Conservation (phyloP, 148 eudicot species). For the Camellia granthamiana region DNA sequence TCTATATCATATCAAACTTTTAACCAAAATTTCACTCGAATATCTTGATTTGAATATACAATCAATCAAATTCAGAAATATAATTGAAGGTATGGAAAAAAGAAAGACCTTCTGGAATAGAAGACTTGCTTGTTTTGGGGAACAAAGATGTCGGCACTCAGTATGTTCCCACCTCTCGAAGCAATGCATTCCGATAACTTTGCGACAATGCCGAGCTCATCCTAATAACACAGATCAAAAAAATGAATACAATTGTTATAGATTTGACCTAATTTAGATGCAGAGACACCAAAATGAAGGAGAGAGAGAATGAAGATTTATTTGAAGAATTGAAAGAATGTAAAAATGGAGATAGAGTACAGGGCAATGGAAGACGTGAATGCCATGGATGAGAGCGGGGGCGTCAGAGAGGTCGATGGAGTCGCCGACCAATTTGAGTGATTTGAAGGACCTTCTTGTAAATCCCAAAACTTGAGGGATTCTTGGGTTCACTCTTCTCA, state of each 20-base stretch:
- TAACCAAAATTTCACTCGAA: no score
- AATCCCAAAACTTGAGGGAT: conserved; percentile 26
- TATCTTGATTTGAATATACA: no score
- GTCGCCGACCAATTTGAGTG: conserved; percentile 36
- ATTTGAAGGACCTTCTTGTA: conserved; percentile 46
- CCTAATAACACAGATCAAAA: conserved; percentile 32
- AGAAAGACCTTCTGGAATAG: conserved; percentile 77
- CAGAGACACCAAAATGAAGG: neutral
- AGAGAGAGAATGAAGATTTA: neutral
- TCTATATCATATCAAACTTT: no score
- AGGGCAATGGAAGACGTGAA: conserved; percentile 88
- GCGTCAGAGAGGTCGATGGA: conserved; percentile 36
- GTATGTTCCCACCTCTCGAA: conserved; percentile 82
- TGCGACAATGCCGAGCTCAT: conserved; percentile 82
- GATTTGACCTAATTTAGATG: conserved; percentile 8
- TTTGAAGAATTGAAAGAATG: neutral
- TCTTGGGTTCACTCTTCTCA: conserved; percentile 34
- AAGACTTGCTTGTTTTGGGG: conserved; percentile 74
- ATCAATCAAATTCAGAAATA: neutral
- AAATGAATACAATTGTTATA: neutral
- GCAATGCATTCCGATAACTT: conserved; percentile 83
- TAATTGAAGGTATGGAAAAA: neutral
- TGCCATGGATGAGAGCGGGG: conserved; percentile 52
- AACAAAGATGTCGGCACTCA: conserved; percentile 79
- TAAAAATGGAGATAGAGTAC: conserved; percentile 24